Conservation (phyloP, 352 stramenopile species). For the Pythium utonaiense region DNA sequence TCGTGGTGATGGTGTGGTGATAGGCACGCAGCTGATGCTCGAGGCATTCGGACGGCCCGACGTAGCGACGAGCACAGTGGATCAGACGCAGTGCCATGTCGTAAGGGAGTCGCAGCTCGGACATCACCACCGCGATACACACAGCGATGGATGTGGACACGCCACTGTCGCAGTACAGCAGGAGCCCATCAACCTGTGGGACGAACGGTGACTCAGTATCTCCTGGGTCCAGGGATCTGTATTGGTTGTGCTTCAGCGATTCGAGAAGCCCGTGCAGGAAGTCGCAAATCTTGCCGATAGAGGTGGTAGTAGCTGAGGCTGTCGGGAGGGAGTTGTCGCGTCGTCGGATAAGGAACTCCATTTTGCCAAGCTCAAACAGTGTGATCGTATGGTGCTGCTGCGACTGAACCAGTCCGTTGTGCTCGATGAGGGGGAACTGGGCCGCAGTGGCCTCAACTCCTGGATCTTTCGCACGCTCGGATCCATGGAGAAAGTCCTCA, state of each 20-base stretch:
- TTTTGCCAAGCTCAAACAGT: constrained; percentile 13
- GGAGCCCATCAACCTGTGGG: constrained; percentile 13
- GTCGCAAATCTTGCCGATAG: background rate
- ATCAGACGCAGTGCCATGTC: constrained; percentile 19
- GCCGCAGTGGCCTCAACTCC: background rate
- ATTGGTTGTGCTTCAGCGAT: background rate
- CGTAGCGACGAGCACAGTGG: constrained; percentile 10
- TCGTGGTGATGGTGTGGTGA: background rate
- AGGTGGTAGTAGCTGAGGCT: background rate
- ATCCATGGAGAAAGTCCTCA: constrained; percentile 17
- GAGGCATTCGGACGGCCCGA: constrained; percentile 11
- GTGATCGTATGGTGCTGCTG: constrained; percentile 7
- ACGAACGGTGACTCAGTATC: background rate
- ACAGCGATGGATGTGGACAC: constrained; percentile 26
- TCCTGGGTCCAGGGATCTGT: background rate
- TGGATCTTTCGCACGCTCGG: background rate
- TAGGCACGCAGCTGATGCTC: constrained; percentile 18
- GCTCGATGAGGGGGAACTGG: background rate
- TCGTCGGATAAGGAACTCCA: constrained; percentile 20
- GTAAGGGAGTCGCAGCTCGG: constrained; percentile 28
- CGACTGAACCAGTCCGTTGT: background rate
- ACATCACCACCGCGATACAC: constrained; percentile 36
- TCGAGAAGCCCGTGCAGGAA: constrained; percentile 6
- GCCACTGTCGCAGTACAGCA: constrained; percentile 36
- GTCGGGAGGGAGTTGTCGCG: constrained; percentile 7